Conservation (phyloP, 2,329 filamentous ascomycete genomes). For the Teratosphaeria destructans region DNA sequence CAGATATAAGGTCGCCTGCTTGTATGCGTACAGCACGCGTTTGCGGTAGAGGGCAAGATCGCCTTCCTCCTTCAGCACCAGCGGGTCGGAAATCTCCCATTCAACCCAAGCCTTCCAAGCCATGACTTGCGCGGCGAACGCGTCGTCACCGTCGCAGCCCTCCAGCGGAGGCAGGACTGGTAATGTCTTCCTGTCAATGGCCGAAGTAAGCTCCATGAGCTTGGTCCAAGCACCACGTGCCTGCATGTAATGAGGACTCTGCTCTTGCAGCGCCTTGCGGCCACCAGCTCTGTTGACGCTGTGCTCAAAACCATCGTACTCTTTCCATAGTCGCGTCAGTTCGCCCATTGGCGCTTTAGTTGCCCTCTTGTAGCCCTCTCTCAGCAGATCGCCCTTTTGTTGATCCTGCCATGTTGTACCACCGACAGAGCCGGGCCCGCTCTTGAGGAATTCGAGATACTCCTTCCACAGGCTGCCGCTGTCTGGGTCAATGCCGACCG, state of each 20-base stretch:
- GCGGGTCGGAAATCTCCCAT: slow-evolving; percentile 85
- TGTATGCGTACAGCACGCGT: slow-evolving; percentile 81
- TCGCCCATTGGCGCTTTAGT: slow-evolving; percentile 77
- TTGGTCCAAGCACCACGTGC: slow-evolving; percentile 83
- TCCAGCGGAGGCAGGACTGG: slow-evolving; percentile 72
- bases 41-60: slow-evolving; percentile 65
- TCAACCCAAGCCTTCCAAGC: slow-evolving; percentile 90
- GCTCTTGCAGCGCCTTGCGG: slow-evolving; percentile 87
- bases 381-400: slow-evolving; percentile 91
- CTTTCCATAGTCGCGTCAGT: slow-evolving; percentile 68
- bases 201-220: slow-evolving; percentile 76
- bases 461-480: slow-evolving; percentile 86
- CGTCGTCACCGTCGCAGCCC: slow-evolving; percentile 77
- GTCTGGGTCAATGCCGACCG: slow-evolving; percentile 84
- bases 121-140: slow-evolving; percentile 73
- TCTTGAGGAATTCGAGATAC: slow-evolving; percentile 87
- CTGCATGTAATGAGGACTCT: slow-evolving; percentile 89
- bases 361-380: slow-evolving; percentile 85
- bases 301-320: slow-evolving; percentile 96
- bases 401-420: slow-evolving; percentile 90
- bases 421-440: slow-evolving; percentile 66
- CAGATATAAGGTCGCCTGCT: slow-evolving; percentile 83
- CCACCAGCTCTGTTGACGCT: slow-evolving; percentile 85
- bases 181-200: slow-evolving; percentile 64
- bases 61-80: slow-evolving; percentile 67